A percentile compares a stretch with the other conserved stretches of the same genome.
Conservation (phyloP, 129 eudicot genomes). For the Rutidosis leptorrhynchoides region DNA sequence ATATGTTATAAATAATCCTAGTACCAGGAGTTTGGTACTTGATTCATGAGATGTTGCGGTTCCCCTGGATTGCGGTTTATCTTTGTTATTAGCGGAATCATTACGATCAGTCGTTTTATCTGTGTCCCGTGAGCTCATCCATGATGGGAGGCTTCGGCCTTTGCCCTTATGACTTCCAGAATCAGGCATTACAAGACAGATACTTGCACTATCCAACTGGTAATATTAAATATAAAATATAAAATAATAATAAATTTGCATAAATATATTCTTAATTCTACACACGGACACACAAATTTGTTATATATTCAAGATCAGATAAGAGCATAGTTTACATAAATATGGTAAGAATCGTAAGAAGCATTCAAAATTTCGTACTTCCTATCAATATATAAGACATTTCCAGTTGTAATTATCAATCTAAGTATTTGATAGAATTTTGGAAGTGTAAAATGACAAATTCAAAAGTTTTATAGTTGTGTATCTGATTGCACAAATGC, state of each 20-base stretch:
- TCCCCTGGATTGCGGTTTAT: slow-evolving; percentile 25
- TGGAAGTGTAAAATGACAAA: background rate
- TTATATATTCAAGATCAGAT: too few species aligned
- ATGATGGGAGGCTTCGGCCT: slow-evolving; percentile 66
- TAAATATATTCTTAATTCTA: background rate
- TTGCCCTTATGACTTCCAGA: slow-evolving; percentile 33
- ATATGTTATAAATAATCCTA: slow-evolving; percentile 2
- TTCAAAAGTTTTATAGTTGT: too few species aligned
- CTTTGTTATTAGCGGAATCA: slow-evolving; percentile 24
- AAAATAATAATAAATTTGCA: background rate
- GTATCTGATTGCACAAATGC: background rate
- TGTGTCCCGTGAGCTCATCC: slow-evolving; percentile 69
- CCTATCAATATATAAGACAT: too few species aligned
- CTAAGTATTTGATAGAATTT: too few species aligned
- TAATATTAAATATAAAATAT: too few species aligned
- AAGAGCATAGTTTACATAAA: too few species aligned
- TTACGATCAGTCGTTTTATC: slow-evolving; percentile 20
- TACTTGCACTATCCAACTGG: background rate
- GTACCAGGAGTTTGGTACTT: slow-evolving; percentile 62
- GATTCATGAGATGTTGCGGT: slow-evolving; percentile 27
- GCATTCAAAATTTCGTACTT: too few species aligned
- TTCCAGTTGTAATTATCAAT: too few species aligned
- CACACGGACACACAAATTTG: too few species aligned
- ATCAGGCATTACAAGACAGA: slow-evolving; percentile 47
- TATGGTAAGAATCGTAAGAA: background rate